Evolutionary conservation across 2,329 filamentous ascomycete genomes (phyloP).

Genomic region (Metarhizium humberi): DNA sequence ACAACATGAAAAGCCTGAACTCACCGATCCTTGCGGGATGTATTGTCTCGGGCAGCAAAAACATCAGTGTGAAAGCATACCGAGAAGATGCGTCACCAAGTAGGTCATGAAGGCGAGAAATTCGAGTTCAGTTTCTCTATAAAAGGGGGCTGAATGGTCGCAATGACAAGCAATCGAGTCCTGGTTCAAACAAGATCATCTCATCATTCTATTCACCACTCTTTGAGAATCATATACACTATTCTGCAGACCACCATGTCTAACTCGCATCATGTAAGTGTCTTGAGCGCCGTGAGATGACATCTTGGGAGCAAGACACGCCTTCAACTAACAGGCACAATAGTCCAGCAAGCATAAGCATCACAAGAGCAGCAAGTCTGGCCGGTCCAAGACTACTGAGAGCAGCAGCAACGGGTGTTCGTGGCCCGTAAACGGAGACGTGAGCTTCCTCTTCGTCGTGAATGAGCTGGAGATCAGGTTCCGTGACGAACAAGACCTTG

Average conservation of each 20-base stretch:
- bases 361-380: slow-evolving; percentile 1
- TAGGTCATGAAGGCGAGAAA: not conserved
- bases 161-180: not conserved
- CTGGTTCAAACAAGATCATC: not conserved
- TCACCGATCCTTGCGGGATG: slow-evolving; percentile 7
- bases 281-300: not conserved
- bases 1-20: slow-evolving; percentile 15
- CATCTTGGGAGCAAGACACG: not conserved
- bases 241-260: not conserved
- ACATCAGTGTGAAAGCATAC: not conserved
- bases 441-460: slow-evolving; percentile 30
- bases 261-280: not conserved
- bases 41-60: slow-evolving; percentile 15
- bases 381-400: not conserved
- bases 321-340: not conserved
- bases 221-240: not conserved
- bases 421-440: not conserved
- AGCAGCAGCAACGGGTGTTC: not conserved
- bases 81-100: not conserved
- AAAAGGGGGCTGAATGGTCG: not conserved
- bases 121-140: not conserved
- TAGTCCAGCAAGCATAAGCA: slow-evolving; percentile 1
- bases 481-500: not conserved
- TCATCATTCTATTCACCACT: not conserved
- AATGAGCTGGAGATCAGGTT: slow-evolving; percentile 22